Conservation (phyloP, 1,284 basidiomycete genomes). For the Ustilago vetiveriae region DNA sequence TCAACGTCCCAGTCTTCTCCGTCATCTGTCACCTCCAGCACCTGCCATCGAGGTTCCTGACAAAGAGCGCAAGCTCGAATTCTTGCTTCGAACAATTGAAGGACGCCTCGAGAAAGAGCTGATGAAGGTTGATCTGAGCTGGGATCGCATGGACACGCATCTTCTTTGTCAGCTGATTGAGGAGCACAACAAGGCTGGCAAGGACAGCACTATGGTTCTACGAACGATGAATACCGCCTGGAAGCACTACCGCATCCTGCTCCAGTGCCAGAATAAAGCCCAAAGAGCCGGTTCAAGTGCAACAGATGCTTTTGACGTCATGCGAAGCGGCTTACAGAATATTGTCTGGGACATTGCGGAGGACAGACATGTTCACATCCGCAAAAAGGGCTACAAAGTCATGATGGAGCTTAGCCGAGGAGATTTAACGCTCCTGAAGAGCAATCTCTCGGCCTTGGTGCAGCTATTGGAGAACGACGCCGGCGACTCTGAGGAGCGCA, state of each 20-base stretch:
- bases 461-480: slow-evolving; percentile 19
- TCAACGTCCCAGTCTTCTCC: background rate
- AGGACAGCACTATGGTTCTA: background rate
- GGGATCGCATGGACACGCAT: background rate
- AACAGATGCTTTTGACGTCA: background rate
- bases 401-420: slow-evolving; percentile 11
- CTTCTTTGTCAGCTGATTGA: slow-evolving; percentile 5
- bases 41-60: background rate
- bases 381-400: slow-evolving; percentile 11
- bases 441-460: slow-evolving; percentile 16
- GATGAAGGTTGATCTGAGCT: too few species aligned
- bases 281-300: background rate
- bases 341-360: slow-evolving; percentile 24
- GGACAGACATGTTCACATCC: background rate
- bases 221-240: slow-evolving; percentile 14
- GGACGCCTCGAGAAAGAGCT: too few species aligned
- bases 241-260: background rate
- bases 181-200: background rate
- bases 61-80: slow-evolving; percentile 13
- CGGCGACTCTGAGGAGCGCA: slow-evolving; percentile 8
- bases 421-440: slow-evolving; percentile 9
- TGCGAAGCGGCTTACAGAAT: slow-evolving; percentile 6
- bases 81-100: slow-evolving; percentile 9
- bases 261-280: background rate
- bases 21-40: background rate